Percentiles rank a stretch among this genome's conserved stretches.
Evolutionary conservation across 305 asterid species (phyloP).

Genomic region (Solanum hybrid): DNA sequence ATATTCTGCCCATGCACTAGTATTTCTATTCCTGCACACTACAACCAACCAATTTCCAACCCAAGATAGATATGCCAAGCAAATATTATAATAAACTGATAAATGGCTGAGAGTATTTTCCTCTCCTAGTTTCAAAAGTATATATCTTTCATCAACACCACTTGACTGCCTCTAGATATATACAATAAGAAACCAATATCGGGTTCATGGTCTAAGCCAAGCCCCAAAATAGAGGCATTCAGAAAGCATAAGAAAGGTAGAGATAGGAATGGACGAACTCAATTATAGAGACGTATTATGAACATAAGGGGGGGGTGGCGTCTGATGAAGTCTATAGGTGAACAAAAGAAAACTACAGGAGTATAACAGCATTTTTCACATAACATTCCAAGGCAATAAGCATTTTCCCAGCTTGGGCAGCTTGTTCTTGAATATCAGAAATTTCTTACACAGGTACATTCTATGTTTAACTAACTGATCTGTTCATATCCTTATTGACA

Average conservation of each 20-base stretch:
- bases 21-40: background rate
- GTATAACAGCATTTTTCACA: background rate
- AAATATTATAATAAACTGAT: background rate
- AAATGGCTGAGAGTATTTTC: background rate
- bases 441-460: background rate
- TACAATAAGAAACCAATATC: background rate
- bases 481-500: background rate
- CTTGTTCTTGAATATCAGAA: background rate
- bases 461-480: background rate
- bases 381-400: background rate
- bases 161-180: background rate
- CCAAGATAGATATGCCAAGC: background rate
- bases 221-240: background rate
- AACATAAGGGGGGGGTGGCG: background rate
- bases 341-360: background rate
- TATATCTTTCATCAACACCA: background rate
- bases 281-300: background rate
- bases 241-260: background rate
- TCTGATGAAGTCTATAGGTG: background rate
- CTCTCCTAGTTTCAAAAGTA: background rate
- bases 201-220: background rate
- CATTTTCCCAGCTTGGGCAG: background rate
- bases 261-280: background rate
- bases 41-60: background rate
- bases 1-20: background rate